Base-by-base conservation (phyloP, 345 rosid genomes). In the Aegle marmelos region DNA sequence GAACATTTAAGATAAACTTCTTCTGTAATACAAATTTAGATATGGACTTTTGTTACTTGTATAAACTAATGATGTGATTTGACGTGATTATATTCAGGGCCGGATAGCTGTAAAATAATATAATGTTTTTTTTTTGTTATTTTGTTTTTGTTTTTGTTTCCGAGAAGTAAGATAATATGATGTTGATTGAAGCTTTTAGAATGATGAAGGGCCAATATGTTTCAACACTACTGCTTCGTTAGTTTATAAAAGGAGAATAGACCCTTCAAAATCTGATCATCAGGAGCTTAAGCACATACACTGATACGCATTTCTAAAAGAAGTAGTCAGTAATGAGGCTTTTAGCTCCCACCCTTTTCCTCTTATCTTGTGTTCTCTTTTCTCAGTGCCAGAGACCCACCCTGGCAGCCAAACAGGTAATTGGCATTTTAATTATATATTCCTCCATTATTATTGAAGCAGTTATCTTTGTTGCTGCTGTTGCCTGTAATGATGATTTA, bases 381-480 rank as follows among this genome's bases (percentile, higher is more conserved):
- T 74, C 73, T 54, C 30, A 73, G 9, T 73, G 19, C 86, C 36
- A 27, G 1, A 82, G 59, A 69, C 86, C 82, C 76, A 77, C 81
- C 59, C 69, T 71, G 73, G 91, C 92, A 62, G 77, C 86, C 79
- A 79, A 83, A 85, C 72, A 82, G 87, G 95, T 86, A 30, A 82
- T 45, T 13, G 3, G 79, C 76, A 74, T 68, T 82, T 72, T 45
- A 13, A 75, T 37, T 10, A 41, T 11, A 41, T 36, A 41, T 34
- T 54, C 69, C 67, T 54, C 72, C 73, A 25, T 71, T 70, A 10
- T 41, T 65, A 14, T 50, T 50, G 22, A 50, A 50, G 22, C 22
- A 13, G 17, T 53, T 17, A 17, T 31, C 36, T n/a, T 21, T 31
- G 6, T 6, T 31, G 68, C 25, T 2, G 48, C 24, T 56, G 16